Evolutionary conservation across 225 moss, liverwort and hornwort species (phyloP).

Genomic region (Ulota crispa): DNA sequence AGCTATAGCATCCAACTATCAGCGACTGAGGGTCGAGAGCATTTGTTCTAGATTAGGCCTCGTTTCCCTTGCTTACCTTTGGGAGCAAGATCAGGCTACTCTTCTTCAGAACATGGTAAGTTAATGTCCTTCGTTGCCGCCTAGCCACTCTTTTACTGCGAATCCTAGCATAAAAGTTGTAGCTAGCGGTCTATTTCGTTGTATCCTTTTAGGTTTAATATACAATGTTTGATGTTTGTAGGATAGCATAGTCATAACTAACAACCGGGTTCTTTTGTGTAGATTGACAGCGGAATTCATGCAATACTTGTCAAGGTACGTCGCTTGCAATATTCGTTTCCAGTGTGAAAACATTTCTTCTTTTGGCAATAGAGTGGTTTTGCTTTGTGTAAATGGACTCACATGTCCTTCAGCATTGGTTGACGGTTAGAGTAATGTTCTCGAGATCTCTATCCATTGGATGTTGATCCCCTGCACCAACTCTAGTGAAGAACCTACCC

Average conservation of each 20-base stretch:
- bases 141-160: not conserved
- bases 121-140: not conserved
- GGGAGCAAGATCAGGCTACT: conserved; percentile 91
- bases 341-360: not conserved
- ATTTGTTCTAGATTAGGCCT: conserved; percentile 93
- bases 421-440: not conserved
- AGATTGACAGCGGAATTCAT: conserved; percentile 90
- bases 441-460: not conserved
- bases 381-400: not conserved
- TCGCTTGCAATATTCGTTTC: not conserved
- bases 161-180: not conserved
- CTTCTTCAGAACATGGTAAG: conserved; percentile 90
- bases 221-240: not conserved
- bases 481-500: not conserved
- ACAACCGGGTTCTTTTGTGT: conserved; percentile 23
- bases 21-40: conserved; percentile 93
- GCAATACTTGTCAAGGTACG: conserved; percentile 88
- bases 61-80: conserved; percentile 87
- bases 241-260: not conserved
- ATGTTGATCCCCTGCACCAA: not conserved
- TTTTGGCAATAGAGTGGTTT: not conserved
- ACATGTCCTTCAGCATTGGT: not conserved
- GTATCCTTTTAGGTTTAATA: not conserved
- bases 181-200: not conserved
- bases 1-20: conserved; percentile 96